Conservation (phyloP, 495 filamentous ascomycete genomes). For the Hyaloscypha hepaticicola region DNA sequence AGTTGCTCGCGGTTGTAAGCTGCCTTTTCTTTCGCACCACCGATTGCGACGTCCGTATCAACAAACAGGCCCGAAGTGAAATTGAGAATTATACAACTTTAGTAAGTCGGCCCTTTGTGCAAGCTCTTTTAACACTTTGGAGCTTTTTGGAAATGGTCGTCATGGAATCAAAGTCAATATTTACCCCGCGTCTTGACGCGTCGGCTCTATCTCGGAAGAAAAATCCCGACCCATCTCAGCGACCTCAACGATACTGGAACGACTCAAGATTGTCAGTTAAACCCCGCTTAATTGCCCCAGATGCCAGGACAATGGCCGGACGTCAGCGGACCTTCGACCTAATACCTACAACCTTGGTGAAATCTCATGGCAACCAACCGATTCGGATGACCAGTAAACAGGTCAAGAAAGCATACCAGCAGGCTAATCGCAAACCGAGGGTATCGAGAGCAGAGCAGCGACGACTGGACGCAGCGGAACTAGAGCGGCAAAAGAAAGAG, state of each 20-base stretch:
- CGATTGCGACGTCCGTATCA: no score
- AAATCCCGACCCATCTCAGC: background rate
- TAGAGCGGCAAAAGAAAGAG: constrained; percentile 37
- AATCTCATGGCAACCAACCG: constrained; percentile 37
- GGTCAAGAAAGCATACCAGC: constrained; percentile 35
- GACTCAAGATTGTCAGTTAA: background rate
- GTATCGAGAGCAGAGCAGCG: constrained; percentile 28
- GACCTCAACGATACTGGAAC: no score
- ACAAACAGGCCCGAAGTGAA: no score
- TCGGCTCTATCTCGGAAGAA: background rate
- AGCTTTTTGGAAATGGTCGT: no score
- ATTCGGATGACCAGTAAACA: constrained; percentile 47
- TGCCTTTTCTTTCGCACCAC: no score
- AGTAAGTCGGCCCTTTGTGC: no score
- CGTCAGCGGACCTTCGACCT: constrained; percentile 45
- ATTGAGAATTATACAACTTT: no score
- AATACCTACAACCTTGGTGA: constrained; percentile 34
- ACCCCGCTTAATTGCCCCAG: background rate
- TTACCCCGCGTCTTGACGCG: constrained; percentile 22
- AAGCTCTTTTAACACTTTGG: no score
- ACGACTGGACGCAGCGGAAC: constrained; percentile 22
- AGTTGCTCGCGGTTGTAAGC: no score
- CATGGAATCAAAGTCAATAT: no score
- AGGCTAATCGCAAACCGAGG: constrained; percentile 39
- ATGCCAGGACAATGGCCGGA: constrained; percentile 39